These are phyloP conservation scores for Spergularia marina DNA, from an alignment of 148 eudicot genomes.

Conservation along the genomic window DNA sequence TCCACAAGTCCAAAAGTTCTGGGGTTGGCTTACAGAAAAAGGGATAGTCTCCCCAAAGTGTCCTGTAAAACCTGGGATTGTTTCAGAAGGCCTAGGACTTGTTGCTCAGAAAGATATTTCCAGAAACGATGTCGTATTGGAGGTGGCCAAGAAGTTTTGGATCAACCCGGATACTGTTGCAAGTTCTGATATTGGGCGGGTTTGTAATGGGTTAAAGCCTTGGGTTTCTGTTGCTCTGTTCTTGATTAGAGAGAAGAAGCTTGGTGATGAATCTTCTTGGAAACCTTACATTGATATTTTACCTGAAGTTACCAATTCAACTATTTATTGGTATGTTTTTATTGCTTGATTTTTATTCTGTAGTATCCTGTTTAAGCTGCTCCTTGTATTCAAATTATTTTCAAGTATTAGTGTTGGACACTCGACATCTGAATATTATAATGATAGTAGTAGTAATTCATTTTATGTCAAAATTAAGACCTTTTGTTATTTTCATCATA, in stretches of 20 bases:
- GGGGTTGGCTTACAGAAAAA: slow-evolving; percentile 78
- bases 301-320: slow-evolving; percentile 74
- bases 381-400: neutral
- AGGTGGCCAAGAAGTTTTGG: slow-evolving; percentile 84
- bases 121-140: slow-evolving; percentile 84
- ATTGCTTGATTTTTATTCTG: neutral
- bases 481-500: no score
- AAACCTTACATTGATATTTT: slow-evolving; percentile 59
- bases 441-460: no score
- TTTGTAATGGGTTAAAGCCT: slow-evolving; percentile 79
- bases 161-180: slow-evolving; percentile 70
- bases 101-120: slow-evolving; percentile 68
- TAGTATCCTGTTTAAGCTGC: neutral
- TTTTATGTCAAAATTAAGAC: no score
- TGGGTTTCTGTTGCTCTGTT: slow-evolving; percentile 89
- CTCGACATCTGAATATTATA: neutral
- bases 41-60: slow-evolving; percentile 56
- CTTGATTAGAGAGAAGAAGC: slow-evolving; percentile 65
- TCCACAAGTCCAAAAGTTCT: slow-evolving; percentile 59
- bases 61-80: slow-evolving; percentile 62
- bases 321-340: slow-evolving; percentile 83
- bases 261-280: slow-evolving; percentile 54
- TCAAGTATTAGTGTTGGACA: neutral
- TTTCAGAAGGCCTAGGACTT: slow-evolving; percentile 75
- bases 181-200: slow-evolving; percentile 65